These are phyloP conservation scores for Pterulicium gracile DNA, from an alignment of 1,284 basidiomycete genomes.

Conservation along the genomic window DNA sequence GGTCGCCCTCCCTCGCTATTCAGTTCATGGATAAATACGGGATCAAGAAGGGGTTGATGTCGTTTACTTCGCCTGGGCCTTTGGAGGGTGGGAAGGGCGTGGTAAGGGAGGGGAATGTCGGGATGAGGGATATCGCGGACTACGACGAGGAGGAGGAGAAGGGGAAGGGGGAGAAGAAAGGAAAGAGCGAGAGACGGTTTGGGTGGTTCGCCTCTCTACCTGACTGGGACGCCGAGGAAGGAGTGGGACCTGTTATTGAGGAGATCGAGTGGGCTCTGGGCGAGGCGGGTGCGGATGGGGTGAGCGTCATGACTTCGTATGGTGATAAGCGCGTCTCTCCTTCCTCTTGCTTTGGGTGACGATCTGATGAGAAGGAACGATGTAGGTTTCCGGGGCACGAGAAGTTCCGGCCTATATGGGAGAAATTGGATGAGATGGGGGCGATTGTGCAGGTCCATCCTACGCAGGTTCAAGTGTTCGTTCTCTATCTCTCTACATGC, in stretches of 20 bases:
- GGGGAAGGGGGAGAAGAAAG: too few species aligned
- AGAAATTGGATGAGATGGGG: constrained; percentile 3
- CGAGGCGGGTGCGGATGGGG: constrained; percentile 1
- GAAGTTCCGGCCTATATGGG: constrained; percentile 4
- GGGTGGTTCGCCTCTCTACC: constrained; percentile 4
- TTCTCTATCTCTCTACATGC: background rate
- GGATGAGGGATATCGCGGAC: background rate
- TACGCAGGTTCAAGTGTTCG: background rate
- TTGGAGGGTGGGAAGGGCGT: background rate
- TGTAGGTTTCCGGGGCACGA: constrained; percentile 1
- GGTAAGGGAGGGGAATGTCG: background rate
- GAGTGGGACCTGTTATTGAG: background rate
- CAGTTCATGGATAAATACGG: background rate
- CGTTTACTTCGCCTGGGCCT: background rate
- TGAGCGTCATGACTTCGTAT: constrained; percentile 4
- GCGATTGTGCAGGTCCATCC: constrained; percentile 3
- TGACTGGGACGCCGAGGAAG: constrained; percentile 1
- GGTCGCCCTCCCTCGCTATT: background rate
- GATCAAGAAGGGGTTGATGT: background rate
- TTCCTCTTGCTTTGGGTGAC: too few species aligned
- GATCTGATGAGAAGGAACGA: background rate
- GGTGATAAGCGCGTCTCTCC: background rate
- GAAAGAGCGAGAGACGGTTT: too few species aligned
- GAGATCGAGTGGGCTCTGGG: constrained; percentile 2
- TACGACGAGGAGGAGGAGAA: background rate